Base-by-base conservation (phyloP, 768 basidiomycete genomes). In the Lyophyllum semitale region DNA sequence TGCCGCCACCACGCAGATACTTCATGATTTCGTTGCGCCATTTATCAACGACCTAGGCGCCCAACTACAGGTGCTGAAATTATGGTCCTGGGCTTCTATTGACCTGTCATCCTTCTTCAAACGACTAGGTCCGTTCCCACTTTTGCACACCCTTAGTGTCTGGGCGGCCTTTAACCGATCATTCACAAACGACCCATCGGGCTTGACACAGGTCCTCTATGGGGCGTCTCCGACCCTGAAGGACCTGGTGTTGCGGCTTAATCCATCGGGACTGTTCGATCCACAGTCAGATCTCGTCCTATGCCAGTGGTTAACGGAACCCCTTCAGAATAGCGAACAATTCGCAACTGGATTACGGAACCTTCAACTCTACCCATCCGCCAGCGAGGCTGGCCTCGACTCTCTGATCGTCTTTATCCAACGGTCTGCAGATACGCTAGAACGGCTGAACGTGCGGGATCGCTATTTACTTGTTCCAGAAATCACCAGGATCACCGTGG, bases 291-390 rank as follows among this genome's bases (percentile, higher is more conserved):
- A 79, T 52, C 58, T 68, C 3, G 51, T 59, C 5, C 63, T 82
- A 17, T 66, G 59, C 35, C 51, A 69, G 17, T 79, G 77, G 72
- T 64, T 80, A 20, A n/a, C 43, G 0, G 44, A 57, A 1, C 68
- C 66, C 27, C 55, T 68, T 15, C 59, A 65, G n/a, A 67, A 73
- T 48, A 51, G 63, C 15, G 43, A 49, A 6, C 60, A 65, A 23
- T 70, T 80, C 38, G 54, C 67, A 2, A 61, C 66, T 33, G 55
- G 58, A 29, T 61, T 77, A 17, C 63, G 65, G n/a, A 50, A 55
- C 8, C 59, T 82, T 25, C 71, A 77, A 20, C 64, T 82, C 29
- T 80, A 77, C 57, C 79, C 78, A 1, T 76, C 78, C 8, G 4
- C 65, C 63, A 37, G 64, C 64, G 30, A 48, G 51, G 12, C 43